Conservation (phyloP, 1,284 basidiomycete species). For the Rhodofomes roseus region DNA sequence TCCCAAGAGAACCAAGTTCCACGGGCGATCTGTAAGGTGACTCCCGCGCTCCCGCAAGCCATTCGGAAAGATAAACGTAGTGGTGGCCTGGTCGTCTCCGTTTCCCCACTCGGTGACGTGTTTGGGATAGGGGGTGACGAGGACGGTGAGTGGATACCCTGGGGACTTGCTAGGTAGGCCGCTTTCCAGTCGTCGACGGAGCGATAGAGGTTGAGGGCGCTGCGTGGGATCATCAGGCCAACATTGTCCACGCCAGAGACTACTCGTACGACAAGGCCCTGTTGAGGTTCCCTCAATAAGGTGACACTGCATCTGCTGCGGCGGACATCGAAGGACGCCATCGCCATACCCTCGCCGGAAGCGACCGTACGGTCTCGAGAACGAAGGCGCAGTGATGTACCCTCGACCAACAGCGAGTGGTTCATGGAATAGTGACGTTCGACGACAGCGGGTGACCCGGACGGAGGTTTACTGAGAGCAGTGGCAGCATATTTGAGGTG, state of each 20-base stretch:
- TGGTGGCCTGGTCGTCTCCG: background rate
- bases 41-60: conserved; percentile 8
- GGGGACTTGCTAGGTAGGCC: conserved; percentile 60
- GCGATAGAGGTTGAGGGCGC: conserved; percentile 70
- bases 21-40: conserved; percentile 77
- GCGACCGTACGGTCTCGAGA: conserved; percentile 38
- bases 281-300: conserved; percentile 39
- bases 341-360: conserved; percentile 43
- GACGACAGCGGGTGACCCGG: conserved; percentile 12
- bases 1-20: conserved; percentile 82
- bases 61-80: background rate
- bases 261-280: conserved; percentile 38
- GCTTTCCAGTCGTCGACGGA: conserved; percentile 78
- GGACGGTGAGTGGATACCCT: background rate
- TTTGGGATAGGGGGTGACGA: conserved; percentile 14
- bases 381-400: conserved; percentile 54
- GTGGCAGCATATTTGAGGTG: conserved; percentile 39
- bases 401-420: conserved; percentile 42
- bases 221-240: conserved; percentile 67
- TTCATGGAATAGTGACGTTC: conserved; percentile 38
- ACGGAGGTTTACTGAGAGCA: conserved; percentile 31
- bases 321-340: conserved; percentile 54
- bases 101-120: background rate
- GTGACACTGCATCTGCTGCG: conserved; percentile 43
- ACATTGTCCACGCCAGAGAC: conserved; percentile 42